Evolutionary conservation across 2,329 filamentous ascomycete genomes (phyloP), one percentile per base, ranked within the genome.

Genomic region (Talaromyces sp.): DNA sequence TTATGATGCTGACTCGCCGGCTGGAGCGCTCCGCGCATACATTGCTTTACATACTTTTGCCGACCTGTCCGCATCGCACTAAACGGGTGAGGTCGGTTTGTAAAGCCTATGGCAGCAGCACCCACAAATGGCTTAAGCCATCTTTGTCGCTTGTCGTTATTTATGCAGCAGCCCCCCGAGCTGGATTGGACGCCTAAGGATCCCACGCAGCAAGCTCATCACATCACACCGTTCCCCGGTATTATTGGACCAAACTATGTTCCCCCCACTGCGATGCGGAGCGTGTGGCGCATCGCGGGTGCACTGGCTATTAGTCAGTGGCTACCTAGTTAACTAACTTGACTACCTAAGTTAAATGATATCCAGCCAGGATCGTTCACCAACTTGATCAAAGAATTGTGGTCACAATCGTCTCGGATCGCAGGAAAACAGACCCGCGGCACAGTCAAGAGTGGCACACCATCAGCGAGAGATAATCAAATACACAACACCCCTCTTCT

Each of bases 121-220:
- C 17, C 34, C 22, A 36, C 31, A 51, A 43, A 29, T 36, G 25
- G 43, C 53, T 63, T 56, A 38, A 47, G 45, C 61, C 58, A 25
- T 53, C 45, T 58, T 58, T n/a, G n/a, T n/a, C n/a, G n/a, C n/a
- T n/a, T 60, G 60, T 61, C 49, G 49, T 65, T 40, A 27, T 15
- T 63, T 29, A 29, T 60, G 27, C 54, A 56, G 22, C 25, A 15
- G 58, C 45, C 58, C 47, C 45, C 58, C 47, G 60, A 63, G 31
- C 36, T 25, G 56, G 43, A 61, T 49, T 67, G 43, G 61, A 53
- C 56, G 53, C 61, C 40, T 27, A 31, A 27, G 36, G 19, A 27
- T 45, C 13, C 17, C 65, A 54, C 49, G 47, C 43, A 67, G 61
- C 61, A 67, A 64, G 65, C 38, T 67, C 65, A 58, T 67, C 65